A percentile compares a stretch with the other conserved stretches of the same genome.
These are phyloP conservation scores for Coemansia sp. DNA, from an alignment of 192 early-diverging fungal species.

Conservation along the genomic window DNA sequence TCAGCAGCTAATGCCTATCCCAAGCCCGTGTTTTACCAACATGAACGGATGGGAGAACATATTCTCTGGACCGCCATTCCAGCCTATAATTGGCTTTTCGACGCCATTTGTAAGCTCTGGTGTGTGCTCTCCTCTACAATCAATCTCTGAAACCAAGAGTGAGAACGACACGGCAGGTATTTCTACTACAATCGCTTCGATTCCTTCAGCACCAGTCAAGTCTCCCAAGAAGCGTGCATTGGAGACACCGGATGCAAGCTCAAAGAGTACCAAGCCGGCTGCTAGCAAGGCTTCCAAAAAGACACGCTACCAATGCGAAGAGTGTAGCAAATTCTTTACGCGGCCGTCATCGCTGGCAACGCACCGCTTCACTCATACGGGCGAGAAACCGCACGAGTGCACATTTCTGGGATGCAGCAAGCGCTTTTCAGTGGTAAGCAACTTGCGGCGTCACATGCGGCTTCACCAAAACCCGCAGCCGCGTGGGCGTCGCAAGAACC, in stretches of 20 bases:
- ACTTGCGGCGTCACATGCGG: constrained; percentile 62
- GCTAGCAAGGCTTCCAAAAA: constrained; percentile 3
- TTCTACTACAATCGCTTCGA: not conserved
- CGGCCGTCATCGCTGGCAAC: constrained; percentile 64
- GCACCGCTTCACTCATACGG: constrained; percentile 69
- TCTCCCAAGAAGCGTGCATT: not conserved
- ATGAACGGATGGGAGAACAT: not conserved
- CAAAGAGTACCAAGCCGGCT: not conserved
- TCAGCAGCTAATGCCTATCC: not conserved
- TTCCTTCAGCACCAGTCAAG: not conserved
- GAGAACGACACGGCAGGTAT: not conserved
- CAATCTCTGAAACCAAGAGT: not conserved
- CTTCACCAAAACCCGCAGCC: not conserved
- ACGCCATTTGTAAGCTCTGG: not conserved
- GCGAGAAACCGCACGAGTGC: constrained; percentile 67
- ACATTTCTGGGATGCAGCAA: constrained; percentile 57
- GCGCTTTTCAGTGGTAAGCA: constrained; percentile 67
- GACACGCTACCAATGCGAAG: constrained; percentile 42
- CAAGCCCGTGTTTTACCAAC: not conserved
- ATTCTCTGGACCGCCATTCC: not conserved
- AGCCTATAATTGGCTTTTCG: not conserved
- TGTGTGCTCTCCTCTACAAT: not conserved
- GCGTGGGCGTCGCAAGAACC: not conserved
- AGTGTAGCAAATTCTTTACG: constrained; percentile 62
- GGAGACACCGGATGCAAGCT: not conserved